phyloP scores from a whole-genome alignment of 164 flowering plant species.

The Brasenia schreberi region DNA sequence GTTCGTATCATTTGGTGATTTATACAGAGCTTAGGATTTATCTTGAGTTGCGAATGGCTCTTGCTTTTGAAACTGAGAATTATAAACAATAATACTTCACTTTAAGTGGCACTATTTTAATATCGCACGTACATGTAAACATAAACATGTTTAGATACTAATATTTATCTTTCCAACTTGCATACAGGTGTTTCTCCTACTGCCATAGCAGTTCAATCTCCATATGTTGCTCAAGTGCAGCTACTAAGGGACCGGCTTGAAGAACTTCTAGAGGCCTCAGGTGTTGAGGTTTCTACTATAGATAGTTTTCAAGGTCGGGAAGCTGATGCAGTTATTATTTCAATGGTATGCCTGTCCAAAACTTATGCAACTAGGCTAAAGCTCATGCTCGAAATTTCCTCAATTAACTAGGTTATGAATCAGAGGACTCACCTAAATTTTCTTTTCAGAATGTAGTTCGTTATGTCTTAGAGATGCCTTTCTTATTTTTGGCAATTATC shows the following conservation, averaged over 20 bases:
- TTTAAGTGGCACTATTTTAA: no score
- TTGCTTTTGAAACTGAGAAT: no score
- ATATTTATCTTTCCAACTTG: background rate
- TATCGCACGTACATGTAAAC: no score
- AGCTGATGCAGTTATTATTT: conserved; percentile 92
- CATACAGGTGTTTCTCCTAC: conserved; percentile 62
- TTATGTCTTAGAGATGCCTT: no score
- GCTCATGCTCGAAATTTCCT: no score
- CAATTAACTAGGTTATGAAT: no score
- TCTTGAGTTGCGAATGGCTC: background rate
- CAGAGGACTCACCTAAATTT: no score
- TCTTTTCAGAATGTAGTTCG: no score
- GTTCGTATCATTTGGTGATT: conserved; percentile 17
- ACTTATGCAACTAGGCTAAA: no score
- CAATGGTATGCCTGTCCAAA: conserved; percentile 46
- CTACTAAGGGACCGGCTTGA: conserved; percentile 76
- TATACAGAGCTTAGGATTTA: background rate
- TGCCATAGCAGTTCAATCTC: conserved; percentile 81
- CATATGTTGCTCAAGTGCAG: conserved; percentile 96
- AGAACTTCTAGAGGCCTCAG: conserved; percentile 51
- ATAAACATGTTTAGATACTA: no score
- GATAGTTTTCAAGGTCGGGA: conserved; percentile 97
- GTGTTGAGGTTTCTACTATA: conserved; percentile 83
- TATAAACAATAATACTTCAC: no score
- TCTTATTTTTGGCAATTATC: no score